phyloP scores from a whole-genome alignment of 169 alveolate species.

The Blepharisma undulans region DNA sequence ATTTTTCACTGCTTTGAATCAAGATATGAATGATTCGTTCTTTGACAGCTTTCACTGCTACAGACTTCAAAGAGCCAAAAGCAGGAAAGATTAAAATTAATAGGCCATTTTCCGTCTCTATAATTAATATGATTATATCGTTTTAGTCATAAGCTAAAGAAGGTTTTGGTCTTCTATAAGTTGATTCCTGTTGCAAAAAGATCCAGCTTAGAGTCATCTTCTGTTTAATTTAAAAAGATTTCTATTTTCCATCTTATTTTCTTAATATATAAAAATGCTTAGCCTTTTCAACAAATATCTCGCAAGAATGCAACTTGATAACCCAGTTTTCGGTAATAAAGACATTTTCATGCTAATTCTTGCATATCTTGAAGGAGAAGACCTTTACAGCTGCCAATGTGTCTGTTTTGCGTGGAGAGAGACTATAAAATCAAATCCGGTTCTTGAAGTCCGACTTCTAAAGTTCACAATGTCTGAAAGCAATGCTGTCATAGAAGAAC shows the following conservation, averaged over 20 bases:
- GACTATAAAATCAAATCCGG: conserved; percentile 1
- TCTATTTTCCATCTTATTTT: background rate
- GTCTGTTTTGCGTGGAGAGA: background rate
- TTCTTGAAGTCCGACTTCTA: background rate
- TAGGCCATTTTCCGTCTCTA: no score
- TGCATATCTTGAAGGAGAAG: conserved; percentile 28
- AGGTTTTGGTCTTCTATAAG: no score
- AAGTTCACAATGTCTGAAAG: background rate
- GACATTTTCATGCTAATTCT: conserved; percentile 1
- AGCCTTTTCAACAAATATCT: conserved; percentile 6
- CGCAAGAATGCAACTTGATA: background rate
- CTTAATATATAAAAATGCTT: background rate
- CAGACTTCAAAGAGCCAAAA: no score
- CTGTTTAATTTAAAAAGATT: background rate
- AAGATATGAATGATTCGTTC: no score
- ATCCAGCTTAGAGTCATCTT: no score
- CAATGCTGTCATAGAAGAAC: background rate
- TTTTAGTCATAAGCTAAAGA: no score
- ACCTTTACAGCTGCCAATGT: background rate
- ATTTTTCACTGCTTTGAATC: no score
- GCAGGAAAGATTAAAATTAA: no score
- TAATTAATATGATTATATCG: no score
- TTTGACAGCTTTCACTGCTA: no score
- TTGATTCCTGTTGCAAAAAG: no score
- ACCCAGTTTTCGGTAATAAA: conserved; percentile 17